Conservation (phyloP, 2,329 filamentous ascomycete genomes). For the Cytospora schulzeri region DNA sequence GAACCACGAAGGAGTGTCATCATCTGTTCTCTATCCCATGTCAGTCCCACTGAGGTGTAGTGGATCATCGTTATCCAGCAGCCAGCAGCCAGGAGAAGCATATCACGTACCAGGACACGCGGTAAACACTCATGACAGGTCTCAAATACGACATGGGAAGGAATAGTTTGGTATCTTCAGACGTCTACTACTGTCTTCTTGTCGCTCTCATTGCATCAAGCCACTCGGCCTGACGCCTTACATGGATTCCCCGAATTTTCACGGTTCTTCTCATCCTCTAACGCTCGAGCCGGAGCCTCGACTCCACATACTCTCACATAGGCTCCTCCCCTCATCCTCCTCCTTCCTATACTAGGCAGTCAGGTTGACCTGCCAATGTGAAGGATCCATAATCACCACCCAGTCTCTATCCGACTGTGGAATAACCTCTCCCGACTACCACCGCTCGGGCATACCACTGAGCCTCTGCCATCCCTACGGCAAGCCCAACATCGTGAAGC, state of each 20-base stretch:
- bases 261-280: background rate
- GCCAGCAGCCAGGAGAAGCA: background rate
- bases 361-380: background rate
- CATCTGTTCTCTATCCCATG: too few relatives aligned
- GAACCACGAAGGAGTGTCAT: too few relatives aligned
- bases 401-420: background rate
- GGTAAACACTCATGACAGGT: background rate
- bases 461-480: background rate
- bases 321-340: background rate
- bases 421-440: background rate
- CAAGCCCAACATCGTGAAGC: slow-evolving; percentile 15
- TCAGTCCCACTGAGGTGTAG: too few relatives aligned
- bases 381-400: background rate
- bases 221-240: slow-evolving; percentile 1
- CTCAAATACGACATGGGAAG: background rate
- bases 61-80: too few relatives aligned
- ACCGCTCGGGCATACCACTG: background rate
- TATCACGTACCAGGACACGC: background rate
- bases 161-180: slow-evolving; percentile 24
- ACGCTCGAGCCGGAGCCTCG: background rate
- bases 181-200: slow-evolving; percentile 19
- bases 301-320: background rate
- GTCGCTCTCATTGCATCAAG: background rate
- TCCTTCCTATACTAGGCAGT: background rate
- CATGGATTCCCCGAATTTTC: background rate